Conservation (phyloP, 345 rosid genomes). For the Nasturtium officinale region DNA sequence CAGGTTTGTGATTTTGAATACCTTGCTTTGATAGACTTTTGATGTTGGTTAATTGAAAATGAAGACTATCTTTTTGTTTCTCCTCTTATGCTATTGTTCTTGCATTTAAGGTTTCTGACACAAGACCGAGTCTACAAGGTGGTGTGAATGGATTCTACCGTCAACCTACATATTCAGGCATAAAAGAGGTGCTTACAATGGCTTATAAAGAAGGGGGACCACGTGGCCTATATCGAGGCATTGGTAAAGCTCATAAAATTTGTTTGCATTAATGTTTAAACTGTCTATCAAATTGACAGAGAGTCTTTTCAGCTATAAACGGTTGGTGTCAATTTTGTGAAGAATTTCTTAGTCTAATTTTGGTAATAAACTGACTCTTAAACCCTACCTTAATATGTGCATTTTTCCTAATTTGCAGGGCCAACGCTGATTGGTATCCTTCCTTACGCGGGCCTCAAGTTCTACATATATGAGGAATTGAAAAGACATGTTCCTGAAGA, state of each 20-base stretch:
- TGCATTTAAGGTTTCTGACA: conserved; percentile 61
- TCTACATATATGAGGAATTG: conserved; percentile 86
- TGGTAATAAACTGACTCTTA: conserved; percentile 5
- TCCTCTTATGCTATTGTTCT: conserved; percentile 17
- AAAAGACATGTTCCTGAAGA: conserved; percentile 94
- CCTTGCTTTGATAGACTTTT: conserved; percentile 1
- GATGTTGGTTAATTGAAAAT: neutral
- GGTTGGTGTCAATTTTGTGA: neutral
- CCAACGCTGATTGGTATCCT: conserved; percentile 91
- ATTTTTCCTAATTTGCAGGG: conserved; percentile 51
- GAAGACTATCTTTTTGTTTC: neutral
- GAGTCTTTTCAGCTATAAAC: neutral
- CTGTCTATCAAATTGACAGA: neutral
- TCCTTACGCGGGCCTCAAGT: conserved; percentile 94
- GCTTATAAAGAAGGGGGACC: conserved; percentile 85
- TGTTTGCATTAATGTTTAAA: conserved; percentile 7
- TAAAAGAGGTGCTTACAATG: conserved; percentile 69
- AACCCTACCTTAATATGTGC: neutral
- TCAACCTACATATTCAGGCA: conserved; percentile 69
- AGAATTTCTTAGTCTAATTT: conserved; percentile 7
- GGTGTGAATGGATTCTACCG: conserved; percentile 49
- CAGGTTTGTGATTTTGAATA: conserved; percentile 56
- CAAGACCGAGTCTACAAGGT: conserved; percentile 42
- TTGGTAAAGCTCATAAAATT: conserved; percentile 52
- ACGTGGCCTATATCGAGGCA: conserved; percentile 82